Conservation (phyloP, 2,329 filamentous ascomycete species). For the Kalaharituber pfeilii region DNA sequence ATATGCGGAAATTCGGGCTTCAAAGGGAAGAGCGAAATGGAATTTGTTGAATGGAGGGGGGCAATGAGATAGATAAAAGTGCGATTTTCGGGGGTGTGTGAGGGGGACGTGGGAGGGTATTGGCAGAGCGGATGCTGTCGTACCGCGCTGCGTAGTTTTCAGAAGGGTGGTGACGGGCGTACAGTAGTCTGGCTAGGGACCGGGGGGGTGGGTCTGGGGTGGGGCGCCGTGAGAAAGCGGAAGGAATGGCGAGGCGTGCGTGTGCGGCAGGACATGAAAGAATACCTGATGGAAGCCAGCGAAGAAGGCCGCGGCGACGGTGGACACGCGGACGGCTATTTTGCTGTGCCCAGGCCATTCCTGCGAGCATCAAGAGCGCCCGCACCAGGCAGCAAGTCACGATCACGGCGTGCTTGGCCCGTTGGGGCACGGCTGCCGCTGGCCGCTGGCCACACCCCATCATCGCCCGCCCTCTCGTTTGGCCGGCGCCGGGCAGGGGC, state of each 20-base stretch:
- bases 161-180: no score
- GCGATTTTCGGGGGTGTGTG: not conserved
- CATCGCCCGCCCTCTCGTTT: not conserved
- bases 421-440: not conserved
- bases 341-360: not conserved
- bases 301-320: not conserved
- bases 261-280: no score
- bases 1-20: not conserved
- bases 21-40: not conserved
- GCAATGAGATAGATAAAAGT: not conserved
- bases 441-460: not conserved
- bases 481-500: not conserved
- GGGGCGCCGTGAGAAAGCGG: not conserved
- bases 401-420: not conserved
- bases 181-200: no score
- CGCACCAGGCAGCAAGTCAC: not conserved
- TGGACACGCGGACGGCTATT: not conserved
- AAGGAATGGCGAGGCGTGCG: no score
- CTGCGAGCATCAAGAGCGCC: not conserved
- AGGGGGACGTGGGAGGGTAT: not conserved
- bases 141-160: no score
- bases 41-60: conserved; percentile 2
- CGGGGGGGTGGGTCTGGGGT: not conserved
- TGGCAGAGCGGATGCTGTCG: not conserved
- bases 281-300: conserved; percentile 2